Evolutionary conservation across 2,329 filamentous ascomycete genomes (phyloP).

Genomic region (Hortaea werneckii): DNA sequence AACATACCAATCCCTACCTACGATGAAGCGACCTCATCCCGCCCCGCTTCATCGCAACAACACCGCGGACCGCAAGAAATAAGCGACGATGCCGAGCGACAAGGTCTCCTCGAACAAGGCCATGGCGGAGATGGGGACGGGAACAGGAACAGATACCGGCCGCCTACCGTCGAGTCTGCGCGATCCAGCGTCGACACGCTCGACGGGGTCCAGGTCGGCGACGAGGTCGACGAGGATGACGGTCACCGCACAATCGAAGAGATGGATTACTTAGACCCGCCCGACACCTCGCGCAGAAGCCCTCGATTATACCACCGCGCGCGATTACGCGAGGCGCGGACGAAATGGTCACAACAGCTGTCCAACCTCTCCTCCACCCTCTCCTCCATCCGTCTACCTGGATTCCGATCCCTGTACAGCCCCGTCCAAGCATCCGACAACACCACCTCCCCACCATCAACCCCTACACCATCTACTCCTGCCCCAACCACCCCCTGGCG

Average conservation of each 20-base stretch:
- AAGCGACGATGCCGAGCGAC: constrained; percentile 63
- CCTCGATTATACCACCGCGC: constrained; percentile 25
- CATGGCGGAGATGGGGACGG: not conserved
- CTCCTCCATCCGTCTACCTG: constrained; percentile 44
- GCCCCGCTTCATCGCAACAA: constrained; percentile 41
- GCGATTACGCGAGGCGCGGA: constrained; percentile 29
- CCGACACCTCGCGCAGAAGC: constrained; percentile 15
- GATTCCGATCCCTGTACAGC: constrained; percentile 36
- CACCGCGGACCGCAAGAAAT: constrained; percentile 46
- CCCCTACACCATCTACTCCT: constrained; percentile 1
- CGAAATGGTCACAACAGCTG: constrained; percentile 47
- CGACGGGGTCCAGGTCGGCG: constrained; percentile 39
- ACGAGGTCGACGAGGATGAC: constrained; percentile 41
- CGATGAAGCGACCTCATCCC: constrained; percentile 64
- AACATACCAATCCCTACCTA: constrained; percentile 66
- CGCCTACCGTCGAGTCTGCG: constrained; percentile 74
- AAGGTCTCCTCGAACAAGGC: constrained; percentile 57
- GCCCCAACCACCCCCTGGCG: constrained; percentile 9
- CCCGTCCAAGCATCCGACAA: constrained; percentile 8
- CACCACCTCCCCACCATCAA: no score
- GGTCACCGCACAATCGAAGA: constrained; percentile 73
- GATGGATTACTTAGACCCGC: constrained; percentile 67
- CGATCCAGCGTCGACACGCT: constrained; percentile 49
- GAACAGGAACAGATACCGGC: no score
- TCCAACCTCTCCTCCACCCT: constrained; percentile 46